Conservation (phyloP, 805 yeast genomes). For the Candida qinlingensis region DNA sequence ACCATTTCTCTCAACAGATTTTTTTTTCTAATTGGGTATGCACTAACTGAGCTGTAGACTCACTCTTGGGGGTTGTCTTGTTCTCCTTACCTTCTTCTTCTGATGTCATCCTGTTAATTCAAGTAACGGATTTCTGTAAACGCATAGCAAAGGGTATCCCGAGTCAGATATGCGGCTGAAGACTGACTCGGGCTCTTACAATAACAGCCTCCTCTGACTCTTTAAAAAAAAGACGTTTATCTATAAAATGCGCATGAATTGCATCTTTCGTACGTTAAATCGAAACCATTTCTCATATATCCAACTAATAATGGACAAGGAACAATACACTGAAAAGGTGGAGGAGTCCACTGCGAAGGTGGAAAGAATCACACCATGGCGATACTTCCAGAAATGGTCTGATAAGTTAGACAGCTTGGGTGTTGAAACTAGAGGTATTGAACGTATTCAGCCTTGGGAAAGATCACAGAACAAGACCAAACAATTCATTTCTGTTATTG, state of each 20-base stretch:
- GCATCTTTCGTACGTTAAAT: too few species aligned
- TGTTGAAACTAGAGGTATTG: conserved; percentile 78
- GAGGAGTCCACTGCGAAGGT: background rate
- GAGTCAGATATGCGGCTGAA: background rate
- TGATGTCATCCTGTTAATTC: too few species aligned
- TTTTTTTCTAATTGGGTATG: too few species aligned
- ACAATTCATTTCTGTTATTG: conserved; percentile 45
- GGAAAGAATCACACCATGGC: conserved; percentile 19
- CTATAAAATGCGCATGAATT: too few species aligned
- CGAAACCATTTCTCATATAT: too few species aligned
- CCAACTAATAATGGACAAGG: conserved; percentile 2
- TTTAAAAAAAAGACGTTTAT: background rate
- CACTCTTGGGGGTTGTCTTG: too few species aligned
- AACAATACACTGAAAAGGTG: conserved; percentile 6
- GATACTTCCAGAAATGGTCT: conserved; percentile 30
- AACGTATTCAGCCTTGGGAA: conserved; percentile 64
- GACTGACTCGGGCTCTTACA: background rate
- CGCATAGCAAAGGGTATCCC: background rate
- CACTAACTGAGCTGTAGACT: too few species aligned
- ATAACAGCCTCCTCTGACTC: background rate
- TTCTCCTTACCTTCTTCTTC: too few species aligned
- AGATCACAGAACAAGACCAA: conserved; percentile 37
- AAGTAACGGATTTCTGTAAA: too few species aligned
- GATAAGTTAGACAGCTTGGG: conserved; percentile 47
- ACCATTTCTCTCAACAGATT: too few species aligned